Base-by-base conservation (phyloP, 1,139 yeast species). In the Candida sanyaensis region DNA sequence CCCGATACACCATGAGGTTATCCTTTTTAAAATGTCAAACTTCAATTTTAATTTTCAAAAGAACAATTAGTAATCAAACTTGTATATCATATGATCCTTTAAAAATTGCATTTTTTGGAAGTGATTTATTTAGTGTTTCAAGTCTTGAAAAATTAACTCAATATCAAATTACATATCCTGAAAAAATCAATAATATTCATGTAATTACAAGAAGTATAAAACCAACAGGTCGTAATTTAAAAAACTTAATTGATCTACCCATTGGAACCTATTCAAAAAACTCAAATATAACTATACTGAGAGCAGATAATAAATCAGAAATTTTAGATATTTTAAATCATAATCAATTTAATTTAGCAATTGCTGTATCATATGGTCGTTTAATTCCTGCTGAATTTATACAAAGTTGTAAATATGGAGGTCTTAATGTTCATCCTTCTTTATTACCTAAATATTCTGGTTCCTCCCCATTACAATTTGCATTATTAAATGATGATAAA, bases 391-490 rank as follows among this genome's bases (percentile, higher is more conserved):
- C 68, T 0, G 51, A 64, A 3, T 82, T 90, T 53, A 64, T 93
- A 3, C 46, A 60, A 0, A 41, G 61, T 0, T 68, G 86, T 37
- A 64, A 66, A 8, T 81, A 66, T 59, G 92, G 93, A 0, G 96
- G 97, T 0, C 61, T 93, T 24, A 93, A 93, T 61, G 92, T 93
- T 0, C 99, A 93, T 62, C 99, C 99, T 0, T 90, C 97, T 0
- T 65, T 92, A 13, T 73, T 93, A 10, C 99, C 99, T 0, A 71
- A 68, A 44, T 84, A 88, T 59, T 79, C 92, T 1, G 99, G 99
- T 0, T 84, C 98, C 0, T 86, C 97, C 2, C 99, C 99, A 0
- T 69, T 95, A 6, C 98, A 93, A 55, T 78, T 83, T 52, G 85
- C 97, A 0, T 65, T 95, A 24, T 65, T 91, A 58, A 81, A 87